Conservation (phyloP, 2,329 filamentous ascomycete species). For the Sarocladiaceae sp. region DNA sequence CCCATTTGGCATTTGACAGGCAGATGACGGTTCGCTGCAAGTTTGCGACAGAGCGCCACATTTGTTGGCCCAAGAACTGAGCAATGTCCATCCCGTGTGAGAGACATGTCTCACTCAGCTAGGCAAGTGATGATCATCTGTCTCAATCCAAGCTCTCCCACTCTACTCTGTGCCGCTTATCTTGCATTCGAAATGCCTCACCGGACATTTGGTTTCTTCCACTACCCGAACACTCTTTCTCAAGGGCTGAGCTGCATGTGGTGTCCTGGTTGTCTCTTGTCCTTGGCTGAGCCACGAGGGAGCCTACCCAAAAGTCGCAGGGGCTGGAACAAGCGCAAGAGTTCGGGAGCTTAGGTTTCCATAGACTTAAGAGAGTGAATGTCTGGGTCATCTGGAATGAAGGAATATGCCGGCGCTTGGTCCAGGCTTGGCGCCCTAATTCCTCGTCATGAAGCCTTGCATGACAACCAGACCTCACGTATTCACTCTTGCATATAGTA, state of each 20-base stretch:
- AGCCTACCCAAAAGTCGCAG: neutral
- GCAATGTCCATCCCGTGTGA: neutral
- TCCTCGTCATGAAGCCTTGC: neutral
- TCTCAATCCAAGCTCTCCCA: neutral
- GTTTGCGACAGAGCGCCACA: neutral
- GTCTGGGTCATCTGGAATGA: slow-evolving; percentile 8
- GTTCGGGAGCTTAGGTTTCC: neutral
- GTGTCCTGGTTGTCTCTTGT: neutral
- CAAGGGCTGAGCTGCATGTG: too few relatives aligned
- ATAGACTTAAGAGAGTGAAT: neutral
- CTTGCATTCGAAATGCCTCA: too few relatives aligned
- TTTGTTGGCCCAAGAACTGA: slow-evolving; percentile 1
- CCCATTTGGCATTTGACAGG: neutral
- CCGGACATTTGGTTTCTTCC: too few relatives aligned
- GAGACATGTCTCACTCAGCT: slow-evolving; percentile 1
- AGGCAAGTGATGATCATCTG: slow-evolving; percentile 4
- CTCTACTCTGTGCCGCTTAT: neutral
- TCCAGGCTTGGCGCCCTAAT: slow-evolving; percentile 1
- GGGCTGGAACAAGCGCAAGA: neutral
- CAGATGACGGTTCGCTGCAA: neutral
- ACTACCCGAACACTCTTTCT: too few relatives aligned
- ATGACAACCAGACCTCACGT: neutral
- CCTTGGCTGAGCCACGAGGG: slow-evolving; percentile 3
- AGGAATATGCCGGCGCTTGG: neutral
- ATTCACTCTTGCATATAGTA: neutral